Percentiles rank a stretch among this genome's conserved stretches.
These are phyloP conservation scores for Coccomyxa subellipsoidea DNA, from an alignment of 163 green algal genomes.

Conservation along the genomic window DNA sequence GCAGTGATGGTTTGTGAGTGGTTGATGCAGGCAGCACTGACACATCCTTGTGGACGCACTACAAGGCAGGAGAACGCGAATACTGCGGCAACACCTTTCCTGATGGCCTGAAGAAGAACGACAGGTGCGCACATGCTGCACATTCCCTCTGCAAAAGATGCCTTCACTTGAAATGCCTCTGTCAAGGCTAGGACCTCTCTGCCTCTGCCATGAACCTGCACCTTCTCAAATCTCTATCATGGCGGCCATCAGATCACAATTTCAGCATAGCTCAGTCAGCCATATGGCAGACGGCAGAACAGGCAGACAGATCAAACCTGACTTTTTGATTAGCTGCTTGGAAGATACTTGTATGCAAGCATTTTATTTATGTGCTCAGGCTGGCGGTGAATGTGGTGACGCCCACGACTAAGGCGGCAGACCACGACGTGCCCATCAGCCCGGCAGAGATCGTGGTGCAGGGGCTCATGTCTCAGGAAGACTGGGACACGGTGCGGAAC, in stretches of 20 bases:
- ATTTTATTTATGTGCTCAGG: neutral
- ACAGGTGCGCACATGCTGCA: conserved; percentile 33
- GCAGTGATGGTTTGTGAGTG: too few relatives aligned
- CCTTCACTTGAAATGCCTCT: too few relatives aligned
- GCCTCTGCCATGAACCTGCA: too few relatives aligned
- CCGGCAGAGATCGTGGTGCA: conserved; percentile 78
- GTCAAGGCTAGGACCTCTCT: too few relatives aligned
- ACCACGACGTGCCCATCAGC: conserved; percentile 90
- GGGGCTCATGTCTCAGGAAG: conserved; percentile 57
- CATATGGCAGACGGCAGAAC: too few relatives aligned
- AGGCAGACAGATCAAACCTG: too few relatives aligned
- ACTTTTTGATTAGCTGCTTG: too few relatives aligned
- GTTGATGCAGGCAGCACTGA: conserved; percentile 76
- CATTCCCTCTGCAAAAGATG: too few relatives aligned
- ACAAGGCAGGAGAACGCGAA: conserved; percentile 74
- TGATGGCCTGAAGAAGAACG: conserved; percentile 95
- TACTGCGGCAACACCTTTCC: conserved; percentile 97
- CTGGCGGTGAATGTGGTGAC: conserved; percentile 47
- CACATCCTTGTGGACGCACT: conserved; percentile 98
- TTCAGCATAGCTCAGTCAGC: too few relatives aligned
- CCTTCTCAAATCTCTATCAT: too few relatives aligned
- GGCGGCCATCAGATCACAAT: too few relatives aligned
- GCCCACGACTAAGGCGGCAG: conserved; percentile 60
- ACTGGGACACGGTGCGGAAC: conserved; percentile 78
- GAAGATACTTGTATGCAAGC: neutral